Percentiles rank a stretch among this genome's conserved stretches.
Conservation (phyloP, 129 eudicot species). For the Kitagawia praeruptora region DNA sequence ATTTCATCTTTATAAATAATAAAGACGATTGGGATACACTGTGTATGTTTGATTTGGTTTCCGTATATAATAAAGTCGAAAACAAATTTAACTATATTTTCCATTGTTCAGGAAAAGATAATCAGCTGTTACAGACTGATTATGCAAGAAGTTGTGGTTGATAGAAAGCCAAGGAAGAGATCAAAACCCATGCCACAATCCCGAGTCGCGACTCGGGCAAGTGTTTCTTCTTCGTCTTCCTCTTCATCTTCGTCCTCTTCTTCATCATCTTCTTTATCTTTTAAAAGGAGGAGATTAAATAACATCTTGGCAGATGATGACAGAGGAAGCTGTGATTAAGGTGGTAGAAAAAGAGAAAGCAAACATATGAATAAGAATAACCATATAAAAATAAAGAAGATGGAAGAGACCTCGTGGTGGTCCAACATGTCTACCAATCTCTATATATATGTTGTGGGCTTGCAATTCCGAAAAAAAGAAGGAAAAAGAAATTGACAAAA, state of each 20-base stretch:
- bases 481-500: neutral
- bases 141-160: conserved; percentile 31
- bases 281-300: conserved; percentile 68
- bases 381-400: conserved; percentile 11
- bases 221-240: conserved; percentile 45
- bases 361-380: conserved; percentile 14
- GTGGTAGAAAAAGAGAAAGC: neutral
- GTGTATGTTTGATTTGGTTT: neutral
- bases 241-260: conserved; percentile 24
- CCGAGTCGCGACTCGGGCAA: conserved; percentile 52
- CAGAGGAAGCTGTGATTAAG: conserved; percentile 46
- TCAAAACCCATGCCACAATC: conserved; percentile 46
- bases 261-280: conserved; percentile 39
- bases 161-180: conserved; percentile 27
- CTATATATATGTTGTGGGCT: conserved; percentile 42
- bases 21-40: neutral
- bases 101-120: conserved; percentile 51
- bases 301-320: conserved; percentile 60
- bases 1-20: neutral
- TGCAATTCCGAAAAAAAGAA: conserved; percentile 8
- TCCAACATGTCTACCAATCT: conserved; percentile 36
- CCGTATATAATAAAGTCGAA: neutral
- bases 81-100: too few species aligned
- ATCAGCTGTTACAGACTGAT: conserved; percentile 41
- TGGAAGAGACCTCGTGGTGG: conserved; percentile 17